Evolutionary conservation across 768 basidiomycete genomes (phyloP), one percentile per base, ranked within the genome.

Genomic region (Stropharia rugosoannulata): DNA sequence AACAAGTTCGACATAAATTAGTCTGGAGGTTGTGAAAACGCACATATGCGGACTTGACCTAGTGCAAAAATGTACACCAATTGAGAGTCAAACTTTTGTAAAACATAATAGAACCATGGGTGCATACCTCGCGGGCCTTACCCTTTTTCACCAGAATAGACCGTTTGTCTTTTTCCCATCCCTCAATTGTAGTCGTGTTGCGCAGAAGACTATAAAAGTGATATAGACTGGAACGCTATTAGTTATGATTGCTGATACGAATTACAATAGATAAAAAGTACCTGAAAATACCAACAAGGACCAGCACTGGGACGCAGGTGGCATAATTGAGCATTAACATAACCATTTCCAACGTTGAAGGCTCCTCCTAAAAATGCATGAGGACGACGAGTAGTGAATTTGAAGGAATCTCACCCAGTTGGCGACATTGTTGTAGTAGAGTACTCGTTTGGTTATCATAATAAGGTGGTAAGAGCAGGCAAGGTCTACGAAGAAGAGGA

Each of bases 81-180:
- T 41, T 8, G 45, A 50, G 36, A 27, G 51, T 38, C 62, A 18
- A 40, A 12, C 37, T 25, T 50, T 54, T 13, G 19, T 37, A 27
- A 27, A 29, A 7, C 13, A 13, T 5, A 6, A 51, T 43, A 19
- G 35, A 44, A 48, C 35, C 45, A 18, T 18, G 29, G 45, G 22
- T 27, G 62, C 64, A 18, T 51, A 90, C 90, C 73, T 94, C 89
- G 49, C 80, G 83, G 55, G 98, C 88, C 69, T 90, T 92, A 5
- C 95, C 96, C 55, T 88, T 77, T 16, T 89, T 83, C 49, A 92
- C 84, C 62, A 99, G 80, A 0, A 84, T 89, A 4, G 94, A 89
- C 1, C 85, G 93, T 70, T 90, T 95, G 66, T 98, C 95, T 72
- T 98, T 98, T 70, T 99, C 97, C 92, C 93, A 96, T 0, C 90